Percentiles rank a stretch among this genome's conserved stretches.
Evolutionary conservation across 352 stramenopile species (phyloP).

Genomic region (Phytopythium boreale): DNA sequence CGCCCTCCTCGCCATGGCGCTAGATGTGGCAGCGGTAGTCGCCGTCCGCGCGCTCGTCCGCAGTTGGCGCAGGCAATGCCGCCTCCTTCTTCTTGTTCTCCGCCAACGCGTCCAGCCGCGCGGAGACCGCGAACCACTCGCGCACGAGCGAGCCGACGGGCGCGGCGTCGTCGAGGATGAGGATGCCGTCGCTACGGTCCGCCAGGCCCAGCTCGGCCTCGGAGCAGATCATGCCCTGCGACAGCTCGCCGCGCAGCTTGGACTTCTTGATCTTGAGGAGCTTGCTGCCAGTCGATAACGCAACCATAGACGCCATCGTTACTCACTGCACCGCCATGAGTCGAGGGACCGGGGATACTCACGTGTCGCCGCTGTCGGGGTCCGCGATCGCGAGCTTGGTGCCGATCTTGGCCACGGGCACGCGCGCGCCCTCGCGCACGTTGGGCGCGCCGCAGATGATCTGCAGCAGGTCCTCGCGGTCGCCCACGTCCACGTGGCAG

Average conservation of each 20-base stretch:
- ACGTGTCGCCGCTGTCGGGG: constrained; percentile 42
- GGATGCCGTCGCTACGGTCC: constrained; percentile 64
- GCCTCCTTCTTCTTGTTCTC: background rate
- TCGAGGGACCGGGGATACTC: constrained; percentile 12
- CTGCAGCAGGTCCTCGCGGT: constrained; percentile 55
- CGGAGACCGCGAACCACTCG: constrained; percentile 35
- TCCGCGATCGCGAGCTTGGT: constrained; percentile 60
- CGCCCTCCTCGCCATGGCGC: too few species aligned
- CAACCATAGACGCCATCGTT: too few species aligned
- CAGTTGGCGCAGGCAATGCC: background rate
- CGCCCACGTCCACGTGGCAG: constrained; percentile 60
- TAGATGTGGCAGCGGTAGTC: constrained; percentile 10
- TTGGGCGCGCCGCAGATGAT: constrained; percentile 79
- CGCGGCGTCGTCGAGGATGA: constrained; percentile 57
- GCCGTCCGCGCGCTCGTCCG: background rate
- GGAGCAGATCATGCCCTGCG: constrained; percentile 82
- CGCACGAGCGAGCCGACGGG: constrained; percentile 49
- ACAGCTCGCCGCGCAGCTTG: constrained; percentile 74
- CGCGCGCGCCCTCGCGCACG: constrained; percentile 46
- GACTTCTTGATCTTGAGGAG: constrained; percentile 86
- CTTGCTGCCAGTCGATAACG: too few species aligned
- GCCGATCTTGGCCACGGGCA: constrained; percentile 68
- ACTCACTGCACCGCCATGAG: too few species aligned
- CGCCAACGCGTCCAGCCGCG: constrained; percentile 18
- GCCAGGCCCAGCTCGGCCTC: constrained; percentile 66